Evolutionary conservation across 257 asterid species (phyloP), one percentile per base, ranked within the genome.

Genomic region (Leptodermis oblonga): DNA sequence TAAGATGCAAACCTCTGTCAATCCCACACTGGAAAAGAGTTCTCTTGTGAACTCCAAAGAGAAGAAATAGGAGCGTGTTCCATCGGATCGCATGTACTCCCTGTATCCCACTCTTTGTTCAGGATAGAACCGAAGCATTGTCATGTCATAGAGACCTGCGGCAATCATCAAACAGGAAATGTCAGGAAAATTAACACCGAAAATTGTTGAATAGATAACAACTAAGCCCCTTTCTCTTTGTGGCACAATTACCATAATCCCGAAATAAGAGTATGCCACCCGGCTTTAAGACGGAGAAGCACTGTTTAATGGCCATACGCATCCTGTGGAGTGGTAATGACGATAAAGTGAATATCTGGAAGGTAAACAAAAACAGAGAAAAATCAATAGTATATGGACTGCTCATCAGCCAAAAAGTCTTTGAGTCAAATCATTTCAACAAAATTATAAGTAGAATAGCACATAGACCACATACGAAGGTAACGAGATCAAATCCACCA

Each of bases 61-160:
- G 86, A 93, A 93, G 82, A 90, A 90, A 82, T 87, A 87, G 69
- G 98, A 93, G 28, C 92, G 86, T 17, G 98, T 93, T 76, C 98
- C 94, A 80, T 93, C 98, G 52, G 89, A 73, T 63, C 98, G 92
- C 79, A 87, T 51, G 82, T 93, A 93, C 60, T 93, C 98, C 74
- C 96, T 81, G 45, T 75, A 78, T 76, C 96, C 97, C 48, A 81
- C 84, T 76, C 85, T 87, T 79, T 87, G 96, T 52, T 85, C 89
- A 48, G 89, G 83, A 70, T 79, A 77, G 31, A 90, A 93, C 30
- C 98, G 92, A 79, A 93, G 95, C 98, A 93, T 93, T 58, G 96
- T 93, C 98, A 93, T 90, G 74, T 90, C 98, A 74, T 83, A 90
- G 69, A 90, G 88, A 75, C 98, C 98, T 93, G 85, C 23, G 33